Conservation (phyloP, 768 basidiomycete species). For the Boletus tylopilopsis region DNA sequence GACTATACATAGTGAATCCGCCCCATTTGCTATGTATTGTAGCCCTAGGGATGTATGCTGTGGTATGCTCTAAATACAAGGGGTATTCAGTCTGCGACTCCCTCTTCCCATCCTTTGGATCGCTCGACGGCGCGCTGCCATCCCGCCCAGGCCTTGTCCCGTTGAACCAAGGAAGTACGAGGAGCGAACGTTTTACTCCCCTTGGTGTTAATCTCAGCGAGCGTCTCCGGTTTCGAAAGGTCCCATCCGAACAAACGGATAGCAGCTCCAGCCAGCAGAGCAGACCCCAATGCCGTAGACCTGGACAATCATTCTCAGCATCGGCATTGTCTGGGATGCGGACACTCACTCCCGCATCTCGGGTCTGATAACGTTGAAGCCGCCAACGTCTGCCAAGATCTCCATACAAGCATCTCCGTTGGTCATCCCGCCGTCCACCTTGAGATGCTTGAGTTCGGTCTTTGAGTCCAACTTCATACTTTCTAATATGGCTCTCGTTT, state of each 20-base stretch:
- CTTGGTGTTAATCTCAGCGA: constrained; percentile 82
- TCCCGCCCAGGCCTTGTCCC: constrained; percentile 64
- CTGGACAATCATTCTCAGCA: constrained; percentile 33
- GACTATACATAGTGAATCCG: neutral
- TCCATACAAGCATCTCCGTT: constrained; percentile 89
- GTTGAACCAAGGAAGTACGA: constrained; percentile 43
- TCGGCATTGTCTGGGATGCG: neutral
- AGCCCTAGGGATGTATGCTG: neutral
- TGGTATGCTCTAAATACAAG: neutral
- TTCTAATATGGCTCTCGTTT: constrained; percentile 92
- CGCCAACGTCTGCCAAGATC: constrained; percentile 84
- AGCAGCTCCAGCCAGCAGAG: constrained; percentile 88
- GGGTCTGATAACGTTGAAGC: constrained; percentile 87
- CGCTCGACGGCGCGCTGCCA: constrained; percentile 92
- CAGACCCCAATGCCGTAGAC: constrained; percentile 94
- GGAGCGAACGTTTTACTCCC: constrained; percentile 73
- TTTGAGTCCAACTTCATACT: constrained; percentile 92
- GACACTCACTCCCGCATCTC: constrained; percentile 90
- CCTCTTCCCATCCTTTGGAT: constrained; percentile 77
- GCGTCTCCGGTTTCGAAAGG: constrained; percentile 74
- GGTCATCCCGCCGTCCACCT: constrained; percentile 98
- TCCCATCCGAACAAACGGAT: constrained; percentile 92
- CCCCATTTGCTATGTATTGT: neutral
- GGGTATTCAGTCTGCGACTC: constrained; percentile 28
- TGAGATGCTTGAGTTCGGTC: constrained; percentile 74